Evolutionary conservation across 176 grass and related monocot genomes (phyloP), one percentile per base, ranked within the genome.

Genomic region (Sorghum bicolor): DNA sequence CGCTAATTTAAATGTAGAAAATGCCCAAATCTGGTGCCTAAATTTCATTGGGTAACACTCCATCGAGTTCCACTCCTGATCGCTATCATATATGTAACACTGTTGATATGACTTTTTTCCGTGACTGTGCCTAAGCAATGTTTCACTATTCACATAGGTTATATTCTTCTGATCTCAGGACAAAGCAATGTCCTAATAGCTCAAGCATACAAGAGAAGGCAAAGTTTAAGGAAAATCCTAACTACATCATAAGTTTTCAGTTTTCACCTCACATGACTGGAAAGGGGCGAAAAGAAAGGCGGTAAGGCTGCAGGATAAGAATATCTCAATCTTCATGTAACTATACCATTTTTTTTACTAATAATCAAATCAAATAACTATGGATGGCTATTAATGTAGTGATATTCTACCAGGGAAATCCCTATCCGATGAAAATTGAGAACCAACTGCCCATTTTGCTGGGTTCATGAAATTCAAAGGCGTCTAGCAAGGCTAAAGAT

Each of bases 281-380:
- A 55, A 37, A 81, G 43, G 57, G 57, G 10, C n/a, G 1, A 26
- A 61, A 61, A 25, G n/a, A 61, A 26, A 26, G n/a, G 9, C 1
- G 57, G n/a, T 12, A 12, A 61, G 57, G 10, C n/a, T 61, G 10
- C 0, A 61, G n/a, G 80, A 16, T 17, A 37, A 34, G 34, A 70
- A 52, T 19, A 16, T 37, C 38, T 70, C 60, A 71, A 85, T 69
- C 3, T 80, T 64, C 30, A 12, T 28, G 20, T 81, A 28, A 44
- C 37, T 61, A 31, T 12, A 19, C 16, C 60, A 17, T 2, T 40
- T 70, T 31, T 58, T 40, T 50, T n/a, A n/a, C 37, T 76, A 39
- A 85, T 11, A 44, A 62, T 41, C 62, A 70, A 12, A 70, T 69
- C 10, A 77, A 88, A 76, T 40, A 33, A 70, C 20, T 25, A 63